Base-by-base conservation (phyloP, 495 filamentous ascomycete species). In the Penicillium mononematosum region DNA sequence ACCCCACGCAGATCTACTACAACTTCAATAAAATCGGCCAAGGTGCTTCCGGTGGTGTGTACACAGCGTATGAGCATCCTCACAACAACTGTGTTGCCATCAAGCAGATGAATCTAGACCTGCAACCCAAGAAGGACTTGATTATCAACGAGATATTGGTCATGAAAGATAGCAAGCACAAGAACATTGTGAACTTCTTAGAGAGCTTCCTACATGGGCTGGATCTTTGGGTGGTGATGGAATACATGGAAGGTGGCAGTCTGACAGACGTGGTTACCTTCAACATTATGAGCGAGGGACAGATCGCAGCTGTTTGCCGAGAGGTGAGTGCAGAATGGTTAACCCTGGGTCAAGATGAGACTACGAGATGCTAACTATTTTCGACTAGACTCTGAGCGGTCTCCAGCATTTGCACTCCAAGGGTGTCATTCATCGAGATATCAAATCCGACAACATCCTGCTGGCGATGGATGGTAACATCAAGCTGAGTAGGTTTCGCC, bases 111-210 rank as follows among this genome's bases (percentile, higher is more conserved):
- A 98, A 98, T 60, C 77, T 98, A 48, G 94, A 97, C 69, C 86
- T 98, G 69, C 94, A 98, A 61, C 94, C 94, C 6, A 98, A 98
- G 82, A 98, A 98, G 72, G 94, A 98, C 65, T 78, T 97, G 8
- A 98, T 98, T 61, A 96, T 98, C 74, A 98, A 98, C 69, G 94
- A 98, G 67, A 98, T 98, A 58, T 72, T 98, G 34, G 94, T 98
- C 29, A 98, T 98, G 94, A 96, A 96, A 76, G 94, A 97, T 65
- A 96, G 91, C 76, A 93, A 90, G 50, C 94, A 98, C 71, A 92
- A 89, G 70, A 98, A 98, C 67, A 96, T 98, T 69, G 94, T 98
- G 70, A 98, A 98, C 69, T 98, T 97, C 74, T 89, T 97, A 75
- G 94, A 97, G 77, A 96, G 92, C 69, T 98, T 89, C 70, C 78